Base-by-base conservation (phyloP, 1,284 basidiomycete genomes). In the Leucocoprinus gongylophorus region DNA sequence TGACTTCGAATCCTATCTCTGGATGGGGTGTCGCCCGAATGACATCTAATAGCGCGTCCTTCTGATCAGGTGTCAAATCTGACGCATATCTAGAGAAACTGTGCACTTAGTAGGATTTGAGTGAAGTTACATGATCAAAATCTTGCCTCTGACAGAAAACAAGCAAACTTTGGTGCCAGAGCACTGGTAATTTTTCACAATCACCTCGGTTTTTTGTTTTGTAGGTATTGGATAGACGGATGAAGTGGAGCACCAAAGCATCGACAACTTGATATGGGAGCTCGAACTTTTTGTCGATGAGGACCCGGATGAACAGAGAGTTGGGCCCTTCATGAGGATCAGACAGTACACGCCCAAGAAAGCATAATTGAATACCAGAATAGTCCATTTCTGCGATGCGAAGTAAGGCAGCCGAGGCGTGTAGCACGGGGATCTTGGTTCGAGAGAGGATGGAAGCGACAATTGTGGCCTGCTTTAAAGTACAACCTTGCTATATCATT, bases 201-300 rank as follows among this genome's bases (percentile, higher is more conserved):
- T 86, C 84, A 12, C 79, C 82, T 35, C 79, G 73, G 26, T 70
- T 73, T 55, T 75, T 76, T 29, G 83, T 81, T 66, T 88, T 88
- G 67, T 91, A 88, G n/a, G 86, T 86, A 66, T 94, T 93, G 5
- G 91, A 91, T 51, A 98, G 85, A 33, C 93, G 85, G 61, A 99
- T 90, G 67, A 95, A 99, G 72, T 99, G 97, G 76, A 97, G 97
- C 13, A 99, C 94, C 51, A 99, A 81, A 3, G 91, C 89, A 64
- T 99, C 97, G 53, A 99, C 85, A 21, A 97, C 95, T 73, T 99
- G 97, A 78, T 95, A 99, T 0, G 97, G 97, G 33, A 99, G 73
- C 50, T 97, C 93, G 66, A 97, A 93, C 69, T 99, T 99, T 71
- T 99, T 99, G 74, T 99, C 97, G 47, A 99, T 76, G 18, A 99